These are phyloP conservation scores for Penstemon newberryi DNA, from an alignment of 257 asterid genomes.

Conservation along the genomic window DNA sequence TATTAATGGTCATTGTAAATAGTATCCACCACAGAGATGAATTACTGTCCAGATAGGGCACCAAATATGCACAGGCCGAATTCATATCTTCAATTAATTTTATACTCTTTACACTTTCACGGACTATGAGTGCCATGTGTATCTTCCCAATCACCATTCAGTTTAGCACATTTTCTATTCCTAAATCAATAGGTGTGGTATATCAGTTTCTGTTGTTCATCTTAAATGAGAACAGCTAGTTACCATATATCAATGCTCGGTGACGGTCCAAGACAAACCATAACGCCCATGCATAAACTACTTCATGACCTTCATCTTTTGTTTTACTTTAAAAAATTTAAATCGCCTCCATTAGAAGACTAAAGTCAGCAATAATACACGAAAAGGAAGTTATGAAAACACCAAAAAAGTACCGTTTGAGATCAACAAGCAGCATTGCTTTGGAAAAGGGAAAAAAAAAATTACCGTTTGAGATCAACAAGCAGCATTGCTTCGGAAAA, in stretches of 20 bases:
- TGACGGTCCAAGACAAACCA: neutral
- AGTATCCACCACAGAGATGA: neutral
- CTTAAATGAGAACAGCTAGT: constrained; percentile 3
- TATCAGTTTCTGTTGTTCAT: neutral
- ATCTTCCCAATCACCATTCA: neutral
- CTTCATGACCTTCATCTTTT: neutral
- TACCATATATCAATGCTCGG: neutral
- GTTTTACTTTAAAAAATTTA: neutral
- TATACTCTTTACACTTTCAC: neutral
- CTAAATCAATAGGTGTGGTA: neutral
- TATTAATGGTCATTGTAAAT: neutral
- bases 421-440: neutral
- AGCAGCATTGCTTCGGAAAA: neutral
- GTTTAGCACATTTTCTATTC: neutral
- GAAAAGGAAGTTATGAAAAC: neutral
- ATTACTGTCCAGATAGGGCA: neutral
- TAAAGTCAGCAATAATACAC: constrained; percentile 1
- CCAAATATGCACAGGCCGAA: neutral
- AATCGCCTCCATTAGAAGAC: neutral
- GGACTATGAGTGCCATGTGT: neutral
- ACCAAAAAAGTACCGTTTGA: neutral
- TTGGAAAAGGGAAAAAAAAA: neutral
- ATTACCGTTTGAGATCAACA: neutral
- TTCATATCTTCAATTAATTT: neutral
- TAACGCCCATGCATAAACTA: neutral